A percentile compares a stretch with the other conserved stretches of the same genome.
Conservation (phyloP, 176 grass and related monocot genomes). For the Phoenix dactylifera region DNA sequence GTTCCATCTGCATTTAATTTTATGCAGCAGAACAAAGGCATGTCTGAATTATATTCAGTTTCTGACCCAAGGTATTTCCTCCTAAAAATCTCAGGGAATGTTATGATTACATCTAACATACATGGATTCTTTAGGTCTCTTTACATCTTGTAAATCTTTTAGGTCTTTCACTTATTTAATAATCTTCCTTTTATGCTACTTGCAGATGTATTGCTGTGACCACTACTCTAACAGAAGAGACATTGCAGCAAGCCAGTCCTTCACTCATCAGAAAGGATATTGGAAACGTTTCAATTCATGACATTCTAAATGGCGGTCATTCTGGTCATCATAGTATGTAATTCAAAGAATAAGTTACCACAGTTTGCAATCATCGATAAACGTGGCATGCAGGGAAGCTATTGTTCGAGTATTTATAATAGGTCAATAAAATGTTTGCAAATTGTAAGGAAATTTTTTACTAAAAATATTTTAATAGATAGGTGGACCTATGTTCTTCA, state of each 20-base stretch:
- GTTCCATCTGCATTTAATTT: too few species aligned
- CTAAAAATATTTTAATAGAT: too few species aligned
- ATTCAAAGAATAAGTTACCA: constrained; percentile 26
- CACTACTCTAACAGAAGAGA: constrained; percentile 70
- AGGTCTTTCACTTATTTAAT: background rate
- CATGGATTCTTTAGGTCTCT: background rate
- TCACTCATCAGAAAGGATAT: constrained; percentile 76
- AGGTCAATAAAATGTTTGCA: constrained; percentile 23
- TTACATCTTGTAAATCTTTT: background rate
- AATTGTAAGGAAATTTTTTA: constrained; percentile 6
- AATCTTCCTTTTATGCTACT: constrained; percentile 20
- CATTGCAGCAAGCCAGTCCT: constrained; percentile 57
- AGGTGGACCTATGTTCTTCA: too few species aligned
- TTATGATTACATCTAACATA: too few species aligned
- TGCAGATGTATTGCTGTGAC: constrained; percentile 95
- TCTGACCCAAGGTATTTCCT: too few species aligned
- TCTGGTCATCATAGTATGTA: constrained; percentile 77
- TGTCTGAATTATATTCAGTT: too few species aligned
- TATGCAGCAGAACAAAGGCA: too few species aligned
- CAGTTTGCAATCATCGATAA: constrained; percentile 31
- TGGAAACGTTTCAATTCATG: constrained; percentile 79
- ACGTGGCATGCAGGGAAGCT: constrained; percentile 23
- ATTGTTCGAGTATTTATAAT: constrained; percentile 11
- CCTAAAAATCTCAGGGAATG: too few species aligned
- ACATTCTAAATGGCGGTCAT: constrained; percentile 89